Percentiles rank a stretch among this genome's conserved stretches.
Evolutionary conservation across 345 rosid species (phyloP).

Genomic region (Combretum micranthum): DNA sequence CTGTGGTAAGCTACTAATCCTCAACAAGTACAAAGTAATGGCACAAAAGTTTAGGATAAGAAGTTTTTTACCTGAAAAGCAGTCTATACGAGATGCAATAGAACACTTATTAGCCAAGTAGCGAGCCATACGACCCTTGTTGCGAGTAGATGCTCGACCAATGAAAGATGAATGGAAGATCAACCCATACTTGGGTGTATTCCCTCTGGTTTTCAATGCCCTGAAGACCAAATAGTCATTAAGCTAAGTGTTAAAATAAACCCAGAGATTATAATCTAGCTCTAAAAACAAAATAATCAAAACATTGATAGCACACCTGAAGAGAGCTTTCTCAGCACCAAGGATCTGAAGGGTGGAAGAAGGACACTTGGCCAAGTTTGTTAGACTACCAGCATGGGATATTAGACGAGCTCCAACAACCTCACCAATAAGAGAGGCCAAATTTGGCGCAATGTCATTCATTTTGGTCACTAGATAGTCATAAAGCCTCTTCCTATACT

Average conservation of each 20-base stretch:
- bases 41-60: neutral
- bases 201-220: constrained; percentile 91
- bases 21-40: neutral
- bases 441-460: constrained; percentile 92
- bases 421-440: constrained; percentile 89
- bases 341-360: constrained; percentile 98
- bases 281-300: neutral
- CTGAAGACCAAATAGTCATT: constrained; percentile 21
- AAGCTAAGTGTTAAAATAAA: too few species aligned
- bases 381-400: constrained; percentile 97
- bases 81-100: constrained; percentile 87
- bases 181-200: constrained; percentile 92
- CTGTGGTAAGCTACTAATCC: neutral
- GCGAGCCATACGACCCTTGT: constrained; percentile 98
- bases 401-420: constrained; percentile 90
- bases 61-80: constrained; percentile 61
- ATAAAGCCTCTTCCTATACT: constrained; percentile 78
- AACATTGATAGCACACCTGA: constrained; percentile 45
- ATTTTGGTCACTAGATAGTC: constrained; percentile 85
- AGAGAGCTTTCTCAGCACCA: constrained; percentile 92
- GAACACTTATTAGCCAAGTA: constrained; percentile 95
- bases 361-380: constrained; percentile 94
- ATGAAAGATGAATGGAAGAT: constrained; percentile 93
- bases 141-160: constrained; percentile 79
- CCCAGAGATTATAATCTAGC: too few species aligned